Evolutionary conservation across 108 stramenopile species (phyloP), one percentile per base, ranked within the genome.

Genomic region (Chaetoceros muelleri): DNA sequence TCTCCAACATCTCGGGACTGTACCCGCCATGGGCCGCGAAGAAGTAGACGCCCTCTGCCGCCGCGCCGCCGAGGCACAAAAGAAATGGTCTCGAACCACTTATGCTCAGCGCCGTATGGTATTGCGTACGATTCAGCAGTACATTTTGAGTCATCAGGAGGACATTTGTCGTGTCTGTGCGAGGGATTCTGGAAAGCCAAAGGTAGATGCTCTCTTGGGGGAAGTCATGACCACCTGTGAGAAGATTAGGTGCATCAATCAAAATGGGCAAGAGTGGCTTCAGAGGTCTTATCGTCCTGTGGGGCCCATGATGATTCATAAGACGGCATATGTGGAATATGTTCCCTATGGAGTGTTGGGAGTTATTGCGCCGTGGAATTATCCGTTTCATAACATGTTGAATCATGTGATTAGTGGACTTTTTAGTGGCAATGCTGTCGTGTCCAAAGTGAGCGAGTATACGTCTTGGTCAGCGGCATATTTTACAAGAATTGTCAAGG

Each of bases 301-400:
- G 0, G 93, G 93, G 46, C 87, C 81, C 55, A 77, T 98, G 82
- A 90, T 96, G 93, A 62, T 90, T 74, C 90, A 96, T 76, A 99
- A 99, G 74, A 74, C 61, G 16, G 96, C 92, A 24, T 84, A 90
- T 62, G 96, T 99, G 16, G 95, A 98, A 64, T 99, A 95, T 67
- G 89, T 93, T 17, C 98, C 98, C 0, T 44, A 96, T 44, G 98
- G 98, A 10, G 89, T 99, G 30, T 68, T 99, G 40, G 97, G 94
- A 0, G 84, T 95, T 47, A 97, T 99, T 64, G 98, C 95, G 3
- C 98, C 98, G 3, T 99, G 97, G 97, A 99, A 99, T 61, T 99
- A 99, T 73, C 97, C 97, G 24, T 96, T 95, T 69, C 96, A 96
- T 72, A 97, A 97, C 70, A 69, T 95, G 79, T 70, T 95, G 44